phyloP scores from a whole-genome alignment of 1,139 yeast genomes.

The Blastobotrys persicus region DNA sequence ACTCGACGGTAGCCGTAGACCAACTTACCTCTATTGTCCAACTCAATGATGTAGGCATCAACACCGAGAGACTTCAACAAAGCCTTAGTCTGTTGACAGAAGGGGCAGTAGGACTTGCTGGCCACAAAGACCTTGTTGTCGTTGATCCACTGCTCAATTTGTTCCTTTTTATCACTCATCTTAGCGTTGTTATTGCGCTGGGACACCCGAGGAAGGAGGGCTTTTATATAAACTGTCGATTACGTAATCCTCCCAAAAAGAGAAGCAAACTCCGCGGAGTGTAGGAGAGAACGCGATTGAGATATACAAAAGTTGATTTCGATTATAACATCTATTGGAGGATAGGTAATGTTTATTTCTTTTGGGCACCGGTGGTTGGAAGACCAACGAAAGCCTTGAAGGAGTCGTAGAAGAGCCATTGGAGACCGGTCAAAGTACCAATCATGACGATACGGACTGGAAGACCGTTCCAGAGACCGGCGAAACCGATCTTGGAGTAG shows the following conservation, averaged over 20 bases:
- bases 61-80: constrained; percentile 24
- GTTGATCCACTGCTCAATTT: constrained; percentile 48
- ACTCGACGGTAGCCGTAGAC: neutral
- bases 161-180: neutral
- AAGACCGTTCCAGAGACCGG: constrained; percentile 91
- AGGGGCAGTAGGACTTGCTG: constrained; percentile 52
- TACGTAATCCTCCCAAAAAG: no score
- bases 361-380: constrained; percentile 61
- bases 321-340: neutral
- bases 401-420: constrained; percentile 93
- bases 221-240: no score
- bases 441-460: constrained; percentile 93
- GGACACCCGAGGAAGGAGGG: no score
- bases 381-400: constrained; percentile 88
- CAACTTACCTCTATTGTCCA: constrained; percentile 22
- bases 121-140: constrained; percentile 77
- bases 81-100: constrained; percentile 30
- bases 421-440: constrained; percentile 95
- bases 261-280: no score
- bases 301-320: neutral
- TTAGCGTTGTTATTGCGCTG: neutral
- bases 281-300: neutral
- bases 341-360: constrained; percentile 11
- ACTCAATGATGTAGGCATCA: constrained; percentile 27
- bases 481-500: constrained; percentile 77